A percentile compares a stretch with the other conserved stretches of the same genome.
Conservation (phyloP, 257 asterid species). For the Rauvolfia tetraphylla region DNA sequence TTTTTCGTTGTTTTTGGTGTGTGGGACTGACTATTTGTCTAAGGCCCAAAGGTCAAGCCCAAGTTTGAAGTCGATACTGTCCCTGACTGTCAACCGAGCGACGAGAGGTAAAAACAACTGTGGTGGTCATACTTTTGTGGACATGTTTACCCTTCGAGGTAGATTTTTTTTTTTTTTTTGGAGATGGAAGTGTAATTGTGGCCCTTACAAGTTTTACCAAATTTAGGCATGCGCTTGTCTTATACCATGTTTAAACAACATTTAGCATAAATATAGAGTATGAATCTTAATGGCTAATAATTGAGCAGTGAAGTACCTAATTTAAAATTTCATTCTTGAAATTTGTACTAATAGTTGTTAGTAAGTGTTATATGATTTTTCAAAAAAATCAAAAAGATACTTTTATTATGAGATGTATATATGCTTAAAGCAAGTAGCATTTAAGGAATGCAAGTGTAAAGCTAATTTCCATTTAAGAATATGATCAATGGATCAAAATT, state of each 20-base stretch:
- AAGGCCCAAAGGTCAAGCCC: constrained; percentile 21
- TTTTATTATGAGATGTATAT: too few species aligned
- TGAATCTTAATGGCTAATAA: too few species aligned
- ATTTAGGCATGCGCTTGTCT: not conserved
- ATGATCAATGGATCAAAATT: too few species aligned
- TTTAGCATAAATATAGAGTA: not conserved
- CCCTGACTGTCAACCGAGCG: not conserved
- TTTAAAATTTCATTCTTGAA: too few species aligned
- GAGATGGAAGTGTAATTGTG: not conserved
- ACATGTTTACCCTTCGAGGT: constrained; percentile 14
- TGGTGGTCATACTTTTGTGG: not conserved
- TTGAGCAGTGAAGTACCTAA: too few species aligned
- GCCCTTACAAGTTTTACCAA: not conserved
- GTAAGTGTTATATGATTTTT: too few species aligned
- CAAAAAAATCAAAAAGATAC: too few species aligned
- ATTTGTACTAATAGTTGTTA: too few species aligned
- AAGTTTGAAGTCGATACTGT: not conserved
- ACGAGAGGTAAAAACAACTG: not conserved
- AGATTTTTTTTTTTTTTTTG: not conserved
- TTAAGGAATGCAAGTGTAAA: too few species aligned
- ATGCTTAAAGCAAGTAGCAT: too few species aligned
- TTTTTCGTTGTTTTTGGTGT: constrained; percentile 19
- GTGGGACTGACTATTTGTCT: constrained; percentile 15
- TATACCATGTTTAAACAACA: not conserved
- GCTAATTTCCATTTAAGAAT: too few species aligned